Conservation (phyloP, 495 filamentous ascomycete genomes). For the Bryoglossum gracile region DNA sequence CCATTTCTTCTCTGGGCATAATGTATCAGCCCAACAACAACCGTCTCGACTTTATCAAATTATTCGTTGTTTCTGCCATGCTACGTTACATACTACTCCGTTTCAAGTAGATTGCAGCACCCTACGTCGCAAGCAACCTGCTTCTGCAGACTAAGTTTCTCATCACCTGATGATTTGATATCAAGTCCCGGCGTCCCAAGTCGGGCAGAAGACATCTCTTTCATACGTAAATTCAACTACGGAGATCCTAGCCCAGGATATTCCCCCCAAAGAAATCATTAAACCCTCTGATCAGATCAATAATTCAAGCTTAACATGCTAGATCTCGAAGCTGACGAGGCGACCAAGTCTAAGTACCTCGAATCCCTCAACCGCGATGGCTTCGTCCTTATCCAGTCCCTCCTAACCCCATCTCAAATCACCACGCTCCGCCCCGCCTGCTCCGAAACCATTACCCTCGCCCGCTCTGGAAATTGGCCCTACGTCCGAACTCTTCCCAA, state of each 20-base stretch:
- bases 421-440: constrained; percentile 48
- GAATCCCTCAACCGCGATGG: constrained; percentile 22
- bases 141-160: not conserved
- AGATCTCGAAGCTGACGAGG: not conserved
- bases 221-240: not conserved
- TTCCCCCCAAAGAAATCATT: not conserved
- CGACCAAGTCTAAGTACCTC: constrained; percentile 17
- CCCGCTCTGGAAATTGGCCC: constrained; percentile 61
- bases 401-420: constrained; percentile 26
- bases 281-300: not conserved
- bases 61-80: not conserved
- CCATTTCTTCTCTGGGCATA: not conserved
- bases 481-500: constrained; percentile 76
- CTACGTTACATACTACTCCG: constrained; percentile 15
- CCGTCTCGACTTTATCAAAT: not conserved
- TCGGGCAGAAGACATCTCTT: not conserved
- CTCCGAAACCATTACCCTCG: constrained; percentile 42
- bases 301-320: not conserved
- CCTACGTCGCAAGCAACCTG: not conserved
- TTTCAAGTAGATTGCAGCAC: not conserved
- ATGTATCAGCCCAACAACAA: not conserved
- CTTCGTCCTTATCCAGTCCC: constrained; percentile 22
- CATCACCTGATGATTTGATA: not conserved
- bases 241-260: not conserved
- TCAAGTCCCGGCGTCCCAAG: not conserved